Conservation (phyloP, 805 yeast species). For the Wickerhamiella nectarea region DNA sequence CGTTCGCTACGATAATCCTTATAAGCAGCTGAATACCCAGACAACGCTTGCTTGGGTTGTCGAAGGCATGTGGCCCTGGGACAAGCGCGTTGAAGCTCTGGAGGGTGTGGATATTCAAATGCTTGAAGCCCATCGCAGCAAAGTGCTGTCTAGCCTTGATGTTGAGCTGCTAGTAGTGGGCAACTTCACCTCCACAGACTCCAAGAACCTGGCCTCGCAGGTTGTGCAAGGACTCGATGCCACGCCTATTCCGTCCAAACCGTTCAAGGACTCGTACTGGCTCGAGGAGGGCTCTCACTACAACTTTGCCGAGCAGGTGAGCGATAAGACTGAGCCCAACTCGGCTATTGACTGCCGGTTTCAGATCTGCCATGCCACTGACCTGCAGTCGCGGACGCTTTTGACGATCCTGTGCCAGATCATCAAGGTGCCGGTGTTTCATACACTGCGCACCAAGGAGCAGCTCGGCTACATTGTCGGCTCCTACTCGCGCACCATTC, state of each 20-base stretch:
- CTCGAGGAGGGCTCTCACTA: conserved; percentile 21
- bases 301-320: conserved; percentile 25
- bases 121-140: conserved; percentile 7
- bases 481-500: conserved; percentile 52
- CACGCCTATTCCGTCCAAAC: conserved; percentile 28
- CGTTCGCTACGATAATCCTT: conserved; percentile 61
- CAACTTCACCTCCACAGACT: conserved; percentile 44
- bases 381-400: conserved; percentile 33
- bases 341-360: conserved; percentile 70
- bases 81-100: conserved; percentile 48
- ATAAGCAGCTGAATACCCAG: conserved; percentile 55
- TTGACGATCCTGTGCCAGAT: conserved; percentile 60
- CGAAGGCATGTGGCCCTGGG: conserved; percentile 53
- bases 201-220: conserved; percentile 33
- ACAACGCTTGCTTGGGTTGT: conserved; percentile 46
- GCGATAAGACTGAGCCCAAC: conserved; percentile 61
- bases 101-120: conserved; percentile 26
- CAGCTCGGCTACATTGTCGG: conserved; percentile 92
- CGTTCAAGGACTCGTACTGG: conserved; percentile 31
- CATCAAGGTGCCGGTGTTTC: conserved; percentile 76
- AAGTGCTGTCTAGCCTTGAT: conserved; percentile 43
- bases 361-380: conserved; percentile 44
- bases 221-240: conserved; percentile 31
- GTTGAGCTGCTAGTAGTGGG: conserved; percentile 69
- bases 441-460: conserved; percentile 81